Base-by-base conservation (phyloP, 1,139 yeast genomes). In the Ogataea hybrid region DNA sequence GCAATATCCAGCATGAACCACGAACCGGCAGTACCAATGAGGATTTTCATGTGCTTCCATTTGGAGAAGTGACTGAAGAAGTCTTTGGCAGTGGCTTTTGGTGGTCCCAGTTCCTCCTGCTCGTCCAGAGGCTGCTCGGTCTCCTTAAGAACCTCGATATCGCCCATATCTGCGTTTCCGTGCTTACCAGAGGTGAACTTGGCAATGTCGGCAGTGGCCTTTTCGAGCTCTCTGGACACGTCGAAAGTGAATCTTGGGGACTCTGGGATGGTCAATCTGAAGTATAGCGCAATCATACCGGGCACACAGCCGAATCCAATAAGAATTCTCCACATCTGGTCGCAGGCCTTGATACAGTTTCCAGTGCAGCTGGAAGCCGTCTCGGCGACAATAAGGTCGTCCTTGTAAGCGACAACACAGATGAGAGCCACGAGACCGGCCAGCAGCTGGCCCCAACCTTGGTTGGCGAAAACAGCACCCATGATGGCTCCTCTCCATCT, bases 1-100 rank as follows among this genome's bases (percentile, higher is more conserved):
- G 97, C 96, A 63, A 92, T 87, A 74, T 92, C 98, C 68, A 90
- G 78, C 72, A 83, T 74, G 73, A 90, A 90, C 98, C 98, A 92
- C 38, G 95, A 83, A 65, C 90, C 94, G 53, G 97, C 95, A 57
- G 98, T 90, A 64, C 97, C 98, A 41, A 92, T 55, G 56, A 92
- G 73, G 48, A 83, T 79, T 71, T 84, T 85, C 68, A 86, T 82
- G 67, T 88, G 83, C 68, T 74, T 86, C 96, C 97, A 89, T 70
- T 88, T 84, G 41, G 80, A 71, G 64, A 90, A 92, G 66, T 90
- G 95, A 25, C 51, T 36, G 58, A 73, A 56, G 71, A 85, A 85
- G 64, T 84, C 90, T 39, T 54, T 56, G 63, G 68, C 69, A 32
- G 83, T 72, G 52, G 81, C 81, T 65, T 74, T 73, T 65, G 83